Base-by-base conservation (phyloP, 1,139 yeast genomes). In the Magnusiomyces fungicola region DNA sequence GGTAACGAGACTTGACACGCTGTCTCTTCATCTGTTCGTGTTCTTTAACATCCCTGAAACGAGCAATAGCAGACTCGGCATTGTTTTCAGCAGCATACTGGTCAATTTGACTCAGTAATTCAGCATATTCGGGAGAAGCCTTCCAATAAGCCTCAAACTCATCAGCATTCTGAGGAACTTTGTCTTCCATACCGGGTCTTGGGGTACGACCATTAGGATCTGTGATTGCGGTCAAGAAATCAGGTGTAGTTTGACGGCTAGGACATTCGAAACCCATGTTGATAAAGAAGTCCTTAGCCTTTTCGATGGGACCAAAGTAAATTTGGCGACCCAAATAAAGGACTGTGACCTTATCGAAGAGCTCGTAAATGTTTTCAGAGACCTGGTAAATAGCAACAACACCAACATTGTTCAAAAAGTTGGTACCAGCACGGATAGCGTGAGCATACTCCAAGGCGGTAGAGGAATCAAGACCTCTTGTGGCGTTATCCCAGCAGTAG, bases 401-500 rank as follows among this genome's bases (percentile, higher is more conserved):
- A 3, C 83, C 80, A 25, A 83, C 75, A 47, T 73, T 71, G 51
- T 71, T 71, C 62, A 76, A 67, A 59, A 79, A 65, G 54, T 73
- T 72, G 6, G 86, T 79, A 10, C 79, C 71, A 1, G 79, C 71
- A 61, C 82, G 76, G 41, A 81, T 70, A 47, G 81, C 80, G 59
- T 73, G 74, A 27, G 83, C 75, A 59, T 75, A 80, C 60, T 80
- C 84, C 55, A 80, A 70, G 27, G 86, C 86, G 29, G 85, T 80
- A 10, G 85, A 77, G 19, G 86, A 79, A 67, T 81, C 87, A 55
- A 81, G 70, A 60, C 86, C 87, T 65, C 85, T 72, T 9, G 86
- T 81, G 18, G 85, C 80, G 59, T 81, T 81, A 69, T 81, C 87
- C 83, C 84, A 81, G 60, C 81, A 76, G 57, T 78, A 78, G 44